Evolutionary conservation across 2,329 filamentous ascomycete species (phyloP), one percentile per base, ranked within the genome.

Genomic region (Neurospora sp.): DNA sequence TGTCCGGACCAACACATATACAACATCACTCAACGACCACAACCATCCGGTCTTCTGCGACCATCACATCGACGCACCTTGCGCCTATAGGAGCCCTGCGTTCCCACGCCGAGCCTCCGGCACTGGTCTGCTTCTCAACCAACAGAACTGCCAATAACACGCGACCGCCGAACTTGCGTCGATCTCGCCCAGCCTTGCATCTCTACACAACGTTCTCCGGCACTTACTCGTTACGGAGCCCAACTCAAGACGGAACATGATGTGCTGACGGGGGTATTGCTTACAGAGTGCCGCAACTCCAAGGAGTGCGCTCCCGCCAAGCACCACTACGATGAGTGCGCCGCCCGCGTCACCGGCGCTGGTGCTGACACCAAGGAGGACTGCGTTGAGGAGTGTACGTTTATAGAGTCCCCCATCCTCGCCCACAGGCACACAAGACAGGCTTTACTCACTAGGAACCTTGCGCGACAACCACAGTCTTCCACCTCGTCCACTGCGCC

Each of bases 311-410:
- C 90, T 73, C 90, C 91, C 71, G 88, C 89, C 79, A 99, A 98
- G 90, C 95, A 98, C 87, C 96, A 99, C 88, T 98, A 91, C 82
- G 95, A 98, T 76, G 93, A 97, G 84, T 99, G 96, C 82, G 93
- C 95, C 77, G 94, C 97, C 88, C 93, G 96, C 78, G 96, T 99
- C 76, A 93, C 90, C 72, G 89, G 91, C 77, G 90, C 90, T 77
- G 52, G 52, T 36, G 28, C 52, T 17, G 52, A 62, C 23, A 28
- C 8, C 28, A 89, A 92, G 78, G 96, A 99, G 88, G 94, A 98
- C 85, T 99, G 96, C 79, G 93, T 98, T 76, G 96, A 99, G 87
- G 96, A 99, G 87, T 99, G 96, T 98, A 91, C 83, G 94, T 77
- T 40, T 17, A 17, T 38, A 10, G 13, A 62, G 17, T 68, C 58